phyloP scores from a whole-genome alignment of 352 stramenopile species.

The Phytopythium ostracodes region DNA sequence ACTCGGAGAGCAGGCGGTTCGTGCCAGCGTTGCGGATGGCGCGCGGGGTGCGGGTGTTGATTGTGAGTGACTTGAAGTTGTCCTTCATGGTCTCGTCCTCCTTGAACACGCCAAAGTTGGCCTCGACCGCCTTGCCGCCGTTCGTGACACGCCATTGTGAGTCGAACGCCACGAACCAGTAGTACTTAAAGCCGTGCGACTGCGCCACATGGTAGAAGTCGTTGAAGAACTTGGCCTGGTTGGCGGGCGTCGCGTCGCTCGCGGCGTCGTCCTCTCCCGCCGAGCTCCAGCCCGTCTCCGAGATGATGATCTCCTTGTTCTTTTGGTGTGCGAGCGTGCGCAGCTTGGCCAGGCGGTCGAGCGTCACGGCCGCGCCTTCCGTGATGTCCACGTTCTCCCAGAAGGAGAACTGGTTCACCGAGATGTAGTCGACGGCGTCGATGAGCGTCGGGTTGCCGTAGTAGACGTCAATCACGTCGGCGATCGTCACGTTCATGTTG shows the following conservation, averaged over 20 bases:
- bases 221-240: constrained; percentile 63
- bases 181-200: constrained; percentile 53
- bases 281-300: constrained; percentile 69
- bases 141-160: constrained; percentile 49
- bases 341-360: constrained; percentile 54
- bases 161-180: constrained; percentile 74
- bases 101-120: constrained; percentile 59
- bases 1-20: constrained; percentile 30
- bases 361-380: constrained; percentile 37
- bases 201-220: constrained; percentile 62
- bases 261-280: constrained; percentile 22
- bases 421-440: constrained; percentile 60
- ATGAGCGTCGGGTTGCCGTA: constrained; percentile 51
- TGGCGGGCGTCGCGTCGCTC: constrained; percentile 35
- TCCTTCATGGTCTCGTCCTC: constrained; percentile 50
- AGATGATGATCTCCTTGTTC: constrained; percentile 59
- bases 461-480: constrained; percentile 71
- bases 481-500: constrained; percentile 57
- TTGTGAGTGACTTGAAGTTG: constrained; percentile 42
- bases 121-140: constrained; percentile 46
- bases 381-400: constrained; percentile 53
- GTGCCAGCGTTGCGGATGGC: constrained; percentile 29
- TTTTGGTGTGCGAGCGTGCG: constrained; percentile 36
- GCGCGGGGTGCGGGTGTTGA: constrained; percentile 24
- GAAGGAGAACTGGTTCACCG: constrained; percentile 79